A percentile compares a stretch with the other conserved stretches of the same genome.
Conservation (phyloP, 176 grass and related monocot species). For the Urochloa ruziziensis region DNA sequence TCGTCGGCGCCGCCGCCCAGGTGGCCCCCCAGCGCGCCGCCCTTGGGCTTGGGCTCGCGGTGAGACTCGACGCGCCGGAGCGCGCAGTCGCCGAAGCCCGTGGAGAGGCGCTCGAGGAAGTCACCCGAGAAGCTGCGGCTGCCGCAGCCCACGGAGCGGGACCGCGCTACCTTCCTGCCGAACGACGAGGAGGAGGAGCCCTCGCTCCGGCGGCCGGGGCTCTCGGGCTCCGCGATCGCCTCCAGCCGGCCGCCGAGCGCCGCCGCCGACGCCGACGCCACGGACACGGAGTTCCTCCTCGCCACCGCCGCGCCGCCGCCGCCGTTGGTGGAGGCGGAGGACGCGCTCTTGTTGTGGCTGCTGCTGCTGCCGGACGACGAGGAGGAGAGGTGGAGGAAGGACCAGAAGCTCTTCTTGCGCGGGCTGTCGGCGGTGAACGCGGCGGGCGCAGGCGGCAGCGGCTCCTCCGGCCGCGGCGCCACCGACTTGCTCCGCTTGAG, state of each 20-base stretch:
- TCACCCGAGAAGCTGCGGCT: constrained; percentile 89
- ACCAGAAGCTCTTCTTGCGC: constrained; percentile 99
- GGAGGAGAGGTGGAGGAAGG: constrained; percentile 80
- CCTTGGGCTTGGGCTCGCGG: constrained; percentile 72
- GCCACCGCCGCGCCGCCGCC: background rate
- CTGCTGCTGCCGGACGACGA: constrained; percentile 37
- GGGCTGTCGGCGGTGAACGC: constrained; percentile 58
- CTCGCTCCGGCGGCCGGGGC: constrained; percentile 69
- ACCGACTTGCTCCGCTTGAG: constrained; percentile 88
- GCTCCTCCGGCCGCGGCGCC: constrained; percentile 57
- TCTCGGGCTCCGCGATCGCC: constrained; percentile 63
- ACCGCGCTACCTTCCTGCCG: constrained; percentile 84
- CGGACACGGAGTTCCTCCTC: constrained; percentile 59
- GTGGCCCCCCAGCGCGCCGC: constrained; percentile 32
- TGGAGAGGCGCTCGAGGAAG: constrained; percentile 95
- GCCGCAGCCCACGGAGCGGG: constrained; percentile 90
- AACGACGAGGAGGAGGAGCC: constrained; percentile 69
- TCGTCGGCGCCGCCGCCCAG: constrained; percentile 28
- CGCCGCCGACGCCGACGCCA: constrained; percentile 29
- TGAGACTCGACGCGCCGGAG: constrained; percentile 89
- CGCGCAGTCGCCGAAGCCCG: constrained; percentile 91
- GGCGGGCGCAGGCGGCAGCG: background rate
- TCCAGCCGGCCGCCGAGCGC: constrained; percentile 32
- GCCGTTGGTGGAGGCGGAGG: background rate
- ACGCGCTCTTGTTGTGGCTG: constrained; percentile 31